A percentile compares a stretch with the other conserved stretches of the same genome.
Conservation (phyloP, 106 monocot genomes). For the Dendrobium officinale region DNA sequence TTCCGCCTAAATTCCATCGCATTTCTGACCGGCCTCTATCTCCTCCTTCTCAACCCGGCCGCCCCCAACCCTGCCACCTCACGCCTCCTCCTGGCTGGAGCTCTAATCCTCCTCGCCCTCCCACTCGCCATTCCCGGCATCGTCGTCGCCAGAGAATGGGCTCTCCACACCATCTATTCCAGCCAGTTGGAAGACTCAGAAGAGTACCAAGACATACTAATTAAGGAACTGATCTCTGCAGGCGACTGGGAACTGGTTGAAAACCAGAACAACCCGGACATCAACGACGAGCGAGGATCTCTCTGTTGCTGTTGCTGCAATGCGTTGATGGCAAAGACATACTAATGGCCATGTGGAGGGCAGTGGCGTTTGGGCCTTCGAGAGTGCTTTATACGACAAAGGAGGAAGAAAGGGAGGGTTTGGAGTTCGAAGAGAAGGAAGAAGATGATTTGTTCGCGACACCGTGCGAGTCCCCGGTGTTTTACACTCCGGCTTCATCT, state of each 20-base stretch:
- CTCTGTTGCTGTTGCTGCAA: too few species aligned
- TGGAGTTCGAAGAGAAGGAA: not conserved
- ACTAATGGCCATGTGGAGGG: not conserved
- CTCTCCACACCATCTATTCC: too few species aligned
- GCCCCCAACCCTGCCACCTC: slow-evolving; percentile 21
- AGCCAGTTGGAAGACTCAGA: too few species aligned
- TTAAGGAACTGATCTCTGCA: too few species aligned
- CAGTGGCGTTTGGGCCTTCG: not conserved
- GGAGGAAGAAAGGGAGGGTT: slow-evolving; percentile 3
- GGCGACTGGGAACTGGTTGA: too few species aligned
- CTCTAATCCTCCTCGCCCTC: slow-evolving; percentile 43
- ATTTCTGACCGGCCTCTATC: slow-evolving; percentile 74
- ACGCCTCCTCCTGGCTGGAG: slow-evolving; percentile 39
- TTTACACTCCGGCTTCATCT: slow-evolving; percentile 5
- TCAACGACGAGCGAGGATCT: too few species aligned
- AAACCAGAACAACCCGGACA: too few species aligned
- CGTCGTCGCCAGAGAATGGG: slow-evolving; percentile 31
- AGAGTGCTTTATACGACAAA: slow-evolving; percentile 2
- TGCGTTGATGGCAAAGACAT: too few species aligned
- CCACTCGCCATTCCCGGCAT: slow-evolving; percentile 59
- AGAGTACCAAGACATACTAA: too few species aligned
- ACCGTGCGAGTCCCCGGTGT: not conserved
- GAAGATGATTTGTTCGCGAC: not conserved
- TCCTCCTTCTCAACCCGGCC: slow-evolving; percentile 50
- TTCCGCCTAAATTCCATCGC: too few species aligned